Evolutionary conservation across 1,284 basidiomycete genomes (phyloP).

Genomic region (Cystobasidium pallidum): DNA sequence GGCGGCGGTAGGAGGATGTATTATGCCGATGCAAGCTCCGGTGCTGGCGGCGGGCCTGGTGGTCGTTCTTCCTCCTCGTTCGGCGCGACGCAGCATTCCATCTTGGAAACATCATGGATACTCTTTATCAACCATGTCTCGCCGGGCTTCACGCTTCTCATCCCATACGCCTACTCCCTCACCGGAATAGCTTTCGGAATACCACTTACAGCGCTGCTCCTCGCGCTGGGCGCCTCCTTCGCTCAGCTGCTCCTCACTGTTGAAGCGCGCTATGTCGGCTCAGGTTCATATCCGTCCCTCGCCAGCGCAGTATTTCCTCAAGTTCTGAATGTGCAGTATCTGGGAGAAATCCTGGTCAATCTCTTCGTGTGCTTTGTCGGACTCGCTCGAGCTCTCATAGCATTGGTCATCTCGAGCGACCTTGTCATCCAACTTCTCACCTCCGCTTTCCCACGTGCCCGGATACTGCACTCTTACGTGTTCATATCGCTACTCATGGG

Average conservation of each 20-base stretch:
- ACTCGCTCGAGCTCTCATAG: slow-evolving; percentile 32
- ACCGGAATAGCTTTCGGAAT: slow-evolving; percentile 52
- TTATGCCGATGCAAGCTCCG: slow-evolving; percentile 15
- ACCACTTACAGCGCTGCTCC: slow-evolving; percentile 49
- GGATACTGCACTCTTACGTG: slow-evolving; percentile 22
- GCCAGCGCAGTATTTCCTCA: slow-evolving; percentile 53
- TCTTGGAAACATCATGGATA: slow-evolving; percentile 14
- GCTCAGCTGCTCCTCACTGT: slow-evolving; percentile 51
- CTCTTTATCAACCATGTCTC: slow-evolving; percentile 28
- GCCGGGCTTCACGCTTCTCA: slow-evolving; percentile 48
- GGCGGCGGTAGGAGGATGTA: slow-evolving; percentile 31
- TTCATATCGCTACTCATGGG: slow-evolving; percentile 43
- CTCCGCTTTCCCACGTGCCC: slow-evolving; percentile 12
- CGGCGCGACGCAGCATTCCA: slow-evolving; percentile 15
- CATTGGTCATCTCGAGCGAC: slow-evolving; percentile 29
- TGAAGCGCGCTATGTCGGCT: slow-evolving; percentile 53
- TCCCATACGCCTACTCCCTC: slow-evolving; percentile 51
- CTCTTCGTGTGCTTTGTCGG: slow-evolving; percentile 43
- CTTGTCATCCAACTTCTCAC: slow-evolving; percentile 26
- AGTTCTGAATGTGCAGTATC: slow-evolving; percentile 46
- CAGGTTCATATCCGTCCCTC: slow-evolving; percentile 51
- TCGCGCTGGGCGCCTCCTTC: slow-evolving; percentile 50
- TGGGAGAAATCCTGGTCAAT: slow-evolving; percentile 49
- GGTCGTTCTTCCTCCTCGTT: neutral
- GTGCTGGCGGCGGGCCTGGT: neutral